These are phyloP conservation scores for Eleusine coracana DNA, from an alignment of 176 grass and related monocot genomes.

Conservation along the genomic window DNA sequence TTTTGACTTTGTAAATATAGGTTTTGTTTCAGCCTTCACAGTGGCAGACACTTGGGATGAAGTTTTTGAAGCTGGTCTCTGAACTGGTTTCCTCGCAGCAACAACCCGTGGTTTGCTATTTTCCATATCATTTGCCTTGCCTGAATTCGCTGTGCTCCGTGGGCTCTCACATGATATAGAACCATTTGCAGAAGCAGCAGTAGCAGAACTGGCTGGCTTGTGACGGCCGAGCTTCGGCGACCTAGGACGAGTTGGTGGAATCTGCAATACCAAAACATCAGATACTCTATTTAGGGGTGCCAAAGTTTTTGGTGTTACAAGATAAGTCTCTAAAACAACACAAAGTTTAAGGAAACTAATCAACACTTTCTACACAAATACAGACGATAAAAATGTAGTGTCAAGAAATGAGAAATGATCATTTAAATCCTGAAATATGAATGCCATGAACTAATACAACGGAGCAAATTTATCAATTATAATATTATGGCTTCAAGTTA, in stretches of 20 bases:
- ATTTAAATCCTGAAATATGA: slow-evolving; percentile 4
- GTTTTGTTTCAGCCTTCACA: slow-evolving; percentile 47
- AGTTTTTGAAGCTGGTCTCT: slow-evolving; percentile 53
- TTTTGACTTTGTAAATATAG: slow-evolving; percentile 48
- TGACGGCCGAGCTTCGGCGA: slow-evolving; percentile 90
- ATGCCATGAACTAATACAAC: neutral
- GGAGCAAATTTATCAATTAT: neutral
- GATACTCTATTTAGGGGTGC: slow-evolving; percentile 19
- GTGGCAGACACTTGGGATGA: slow-evolving; percentile 32
- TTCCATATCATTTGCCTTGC: slow-evolving; percentile 49
- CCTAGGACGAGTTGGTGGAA: slow-evolving; percentile 86
- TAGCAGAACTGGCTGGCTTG: slow-evolving; percentile 57
- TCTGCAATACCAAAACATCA: slow-evolving; percentile 53
- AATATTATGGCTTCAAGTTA: neutral
- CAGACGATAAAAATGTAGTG: slow-evolving; percentile 20
- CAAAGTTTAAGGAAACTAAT: neutral
- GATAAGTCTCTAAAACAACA: neutral
- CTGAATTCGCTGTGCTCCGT: slow-evolving; percentile 36
- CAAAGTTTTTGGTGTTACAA: slow-evolving; percentile 9
- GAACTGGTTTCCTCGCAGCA: slow-evolving; percentile 53
- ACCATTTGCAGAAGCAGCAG: slow-evolving; percentile 60
- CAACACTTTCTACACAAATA: neutral
- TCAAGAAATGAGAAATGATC: slow-evolving; percentile 12
- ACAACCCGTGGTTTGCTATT: slow-evolving; percentile 39
- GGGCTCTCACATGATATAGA: slow-evolving; percentile 62